Conservation (phyloP, 1,139 yeast species). For the Yamadazyma atlantica region DNA sequence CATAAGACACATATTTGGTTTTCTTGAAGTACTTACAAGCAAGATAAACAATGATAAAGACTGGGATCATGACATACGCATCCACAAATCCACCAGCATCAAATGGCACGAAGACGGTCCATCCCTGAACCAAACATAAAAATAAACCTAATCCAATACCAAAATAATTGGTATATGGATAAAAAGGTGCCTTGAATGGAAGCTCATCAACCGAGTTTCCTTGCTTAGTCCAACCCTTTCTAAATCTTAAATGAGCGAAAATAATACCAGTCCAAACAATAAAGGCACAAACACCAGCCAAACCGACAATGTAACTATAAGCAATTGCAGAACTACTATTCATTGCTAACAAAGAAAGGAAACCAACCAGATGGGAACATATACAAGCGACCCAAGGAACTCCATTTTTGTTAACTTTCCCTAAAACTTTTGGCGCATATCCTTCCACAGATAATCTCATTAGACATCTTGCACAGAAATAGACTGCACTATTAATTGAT, state of each 20-base stretch:
- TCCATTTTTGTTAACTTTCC: conserved; percentile 31
- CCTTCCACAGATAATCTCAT: conserved; percentile 40
- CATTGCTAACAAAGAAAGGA: conserved; percentile 32
- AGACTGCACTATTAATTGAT: conserved; percentile 45
- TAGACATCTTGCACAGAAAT: conserved; percentile 41
- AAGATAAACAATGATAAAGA: conserved; percentile 32
- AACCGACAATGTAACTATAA: conserved; percentile 42
- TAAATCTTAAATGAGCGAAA: conserved; percentile 35
- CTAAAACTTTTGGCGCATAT: conserved; percentile 36
- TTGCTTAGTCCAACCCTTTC: conserved; percentile 36
- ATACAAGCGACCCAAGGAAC: conserved; percentile 44
- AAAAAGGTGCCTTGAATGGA: conserved; percentile 35
- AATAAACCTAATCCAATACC: conserved; percentile 32
- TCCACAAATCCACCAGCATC: conserved; percentile 32
- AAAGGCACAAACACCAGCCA: conserved; percentile 43
- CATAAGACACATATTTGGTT: conserved; percentile 45
- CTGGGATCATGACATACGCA: conserved; percentile 35
- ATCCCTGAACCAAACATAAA: conserved; percentile 41
- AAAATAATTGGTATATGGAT: conserved; percentile 20
- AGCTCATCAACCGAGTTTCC: conserved; percentile 30
- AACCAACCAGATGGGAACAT: conserved; percentile 31
- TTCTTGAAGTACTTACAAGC: conserved; percentile 43
- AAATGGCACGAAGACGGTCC: conserved; percentile 57
- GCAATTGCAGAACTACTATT: conserved; percentile 34
- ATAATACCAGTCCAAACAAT: conserved; percentile 44